phyloP scores from a whole-genome alignment of 192 early-diverging fungal genomes.

The Blastocladiella britannica region DNA sequence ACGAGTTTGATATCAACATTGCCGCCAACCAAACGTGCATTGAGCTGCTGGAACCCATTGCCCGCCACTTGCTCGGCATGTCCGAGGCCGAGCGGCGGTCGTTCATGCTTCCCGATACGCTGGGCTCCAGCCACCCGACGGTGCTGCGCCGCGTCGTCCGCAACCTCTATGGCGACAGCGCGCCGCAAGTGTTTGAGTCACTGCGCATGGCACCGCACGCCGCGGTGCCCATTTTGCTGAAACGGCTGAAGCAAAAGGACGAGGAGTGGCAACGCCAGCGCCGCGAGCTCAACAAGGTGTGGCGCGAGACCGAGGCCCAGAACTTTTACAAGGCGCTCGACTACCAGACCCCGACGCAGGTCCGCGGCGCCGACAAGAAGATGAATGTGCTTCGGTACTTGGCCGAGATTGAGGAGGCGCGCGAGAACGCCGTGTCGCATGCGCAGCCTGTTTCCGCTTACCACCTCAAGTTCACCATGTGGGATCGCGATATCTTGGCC shows the following conservation, averaged over 20 bases:
- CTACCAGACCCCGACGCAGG: slow-evolving; percentile 33
- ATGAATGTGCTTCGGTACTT: no score
- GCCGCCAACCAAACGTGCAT: slow-evolving; percentile 82
- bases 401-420: slow-evolving; percentile 64
- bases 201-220: slow-evolving; percentile 77
- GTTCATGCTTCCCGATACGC: slow-evolving; percentile 49
- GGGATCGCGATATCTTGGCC: no score
- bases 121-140: slow-evolving; percentile 66
- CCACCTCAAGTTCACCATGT: no score
- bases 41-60: slow-evolving; percentile 72
- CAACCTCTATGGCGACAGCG: slow-evolving; percentile 76
- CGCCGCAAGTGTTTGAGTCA: slow-evolving; percentile 71
- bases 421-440: no score
- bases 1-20: slow-evolving; percentile 95
- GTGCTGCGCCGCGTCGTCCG: slow-evolving; percentile 84
- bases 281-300: slow-evolving; percentile 89
- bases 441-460: no score
- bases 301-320: slow-evolving; percentile 81
- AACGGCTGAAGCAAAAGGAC: slow-evolving; percentile 91
- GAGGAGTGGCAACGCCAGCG: slow-evolving; percentile 69
- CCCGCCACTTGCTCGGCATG: slow-evolving; percentile 63
- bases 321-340: slow-evolving; percentile 91
- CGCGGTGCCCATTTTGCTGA: slow-evolving; percentile 81
- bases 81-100: slow-evolving; percentile 45
- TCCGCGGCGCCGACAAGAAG: no score